Evolutionary conservation across 208 protist species (phyloP).

Genomic region (Trypanosoma vivax): DNA sequence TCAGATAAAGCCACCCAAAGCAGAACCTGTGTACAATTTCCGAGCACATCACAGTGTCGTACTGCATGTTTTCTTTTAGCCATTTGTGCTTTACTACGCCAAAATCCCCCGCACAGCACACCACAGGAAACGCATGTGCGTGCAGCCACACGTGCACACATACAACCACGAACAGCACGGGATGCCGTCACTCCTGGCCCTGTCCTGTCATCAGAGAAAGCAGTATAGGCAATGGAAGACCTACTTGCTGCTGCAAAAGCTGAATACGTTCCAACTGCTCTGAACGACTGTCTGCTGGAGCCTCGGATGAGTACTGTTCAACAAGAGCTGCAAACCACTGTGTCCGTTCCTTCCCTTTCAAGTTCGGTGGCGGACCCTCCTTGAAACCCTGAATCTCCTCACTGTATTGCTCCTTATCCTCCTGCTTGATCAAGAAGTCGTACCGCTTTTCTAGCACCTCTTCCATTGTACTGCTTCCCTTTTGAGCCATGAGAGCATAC

Average conservation of each 20-base stretch:
- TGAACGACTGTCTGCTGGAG: conserved; percentile 25
- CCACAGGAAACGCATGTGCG: conserved; percentile 6
- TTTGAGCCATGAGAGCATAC: conserved; percentile 76
- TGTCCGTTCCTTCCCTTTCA: conserved; percentile 53
- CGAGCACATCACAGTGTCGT: no score
- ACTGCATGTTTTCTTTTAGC: no score
- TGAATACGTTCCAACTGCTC: conserved; percentile 80
- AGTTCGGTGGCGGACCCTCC: conserved; percentile 28
- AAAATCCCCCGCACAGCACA: neutral
- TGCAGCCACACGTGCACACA: neutral
- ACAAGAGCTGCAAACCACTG: conserved; percentile 66
- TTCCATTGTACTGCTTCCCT: conserved; percentile 57
- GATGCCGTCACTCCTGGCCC: conserved; percentile 20
- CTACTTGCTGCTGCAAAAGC: conserved; percentile 75
- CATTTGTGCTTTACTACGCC: no score
- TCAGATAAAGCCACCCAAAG: no score
- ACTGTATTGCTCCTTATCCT: conserved; percentile 29
- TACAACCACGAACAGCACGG: neutral
- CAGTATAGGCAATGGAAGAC: conserved; percentile 74
- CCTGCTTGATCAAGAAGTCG: conserved; percentile 38
- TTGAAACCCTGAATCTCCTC: conserved; percentile 64
- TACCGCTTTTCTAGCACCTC: conserved; percentile 80
- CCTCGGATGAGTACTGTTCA: conserved; percentile 25
- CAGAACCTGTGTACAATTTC: no score
- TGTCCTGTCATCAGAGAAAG: conserved; percentile 69